Conservation (phyloP, 2,329 filamentous ascomycete species). For the Neonectria neomacrospora region DNA sequence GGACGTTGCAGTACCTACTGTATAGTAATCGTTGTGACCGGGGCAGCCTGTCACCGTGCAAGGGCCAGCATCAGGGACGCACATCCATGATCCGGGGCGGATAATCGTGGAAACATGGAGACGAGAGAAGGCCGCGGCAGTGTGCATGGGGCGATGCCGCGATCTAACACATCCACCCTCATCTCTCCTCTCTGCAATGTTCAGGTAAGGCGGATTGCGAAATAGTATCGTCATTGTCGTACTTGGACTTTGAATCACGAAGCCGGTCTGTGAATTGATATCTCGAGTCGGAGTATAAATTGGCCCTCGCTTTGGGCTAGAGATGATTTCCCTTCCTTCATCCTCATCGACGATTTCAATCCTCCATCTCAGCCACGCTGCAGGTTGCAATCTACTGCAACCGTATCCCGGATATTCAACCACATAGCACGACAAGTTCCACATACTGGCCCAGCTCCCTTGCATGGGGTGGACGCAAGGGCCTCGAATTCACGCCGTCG, state of each 20-base stretch:
- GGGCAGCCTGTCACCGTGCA: constrained; percentile 12
- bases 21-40: not conserved
- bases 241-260: not conserved
- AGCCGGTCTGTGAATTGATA: not conserved
- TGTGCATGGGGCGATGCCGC: not conserved
- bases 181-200: not conserved
- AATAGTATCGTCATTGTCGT: not conserved
- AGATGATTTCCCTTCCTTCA: not conserved
- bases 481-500: constrained; percentile 5
- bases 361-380: not conserved
- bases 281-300: not conserved
- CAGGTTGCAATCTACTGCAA: not conserved
- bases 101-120: not conserved
- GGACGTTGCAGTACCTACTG: not conserved
- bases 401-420: constrained; percentile 13
- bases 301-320: not conserved
- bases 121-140: constrained; percentile 7
- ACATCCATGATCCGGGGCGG: not conserved
- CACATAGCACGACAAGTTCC: constrained; percentile 1
- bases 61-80: constrained; percentile 18
- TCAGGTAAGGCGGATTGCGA: not conserved
- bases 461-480: not conserved
- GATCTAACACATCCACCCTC: not conserved
- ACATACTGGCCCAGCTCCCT: constrained; percentile 14
- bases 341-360: not conserved